phyloP scores from a whole-genome alignment of 208 protist genomes.

The Leishmania gerbilli region DNA sequence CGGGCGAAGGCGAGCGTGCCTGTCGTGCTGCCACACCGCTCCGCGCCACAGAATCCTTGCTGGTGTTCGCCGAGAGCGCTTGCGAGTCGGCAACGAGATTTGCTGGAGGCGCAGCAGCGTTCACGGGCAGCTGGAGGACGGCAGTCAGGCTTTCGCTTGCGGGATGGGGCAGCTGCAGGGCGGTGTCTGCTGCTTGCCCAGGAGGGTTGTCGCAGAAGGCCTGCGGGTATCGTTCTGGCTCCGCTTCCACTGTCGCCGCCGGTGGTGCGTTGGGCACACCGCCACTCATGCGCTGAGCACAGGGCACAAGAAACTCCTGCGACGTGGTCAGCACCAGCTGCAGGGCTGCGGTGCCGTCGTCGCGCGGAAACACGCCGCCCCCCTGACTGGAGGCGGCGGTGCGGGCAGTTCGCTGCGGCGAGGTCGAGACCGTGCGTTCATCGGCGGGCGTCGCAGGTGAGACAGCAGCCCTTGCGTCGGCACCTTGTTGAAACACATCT shows the following conservation, averaged over 20 bases:
- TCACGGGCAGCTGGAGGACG: not conserved
- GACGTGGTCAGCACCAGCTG: constrained; percentile 17
- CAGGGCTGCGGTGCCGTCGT: constrained; percentile 8
- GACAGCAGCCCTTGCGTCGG: not conserved
- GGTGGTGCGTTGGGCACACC: not conserved
- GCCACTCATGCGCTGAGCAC: constrained; percentile 3
- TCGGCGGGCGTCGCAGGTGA: not conserved
- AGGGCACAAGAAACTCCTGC: constrained; percentile 19
- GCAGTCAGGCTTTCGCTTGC: not conserved
- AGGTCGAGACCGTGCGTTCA: not conserved
- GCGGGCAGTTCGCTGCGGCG: not conserved
- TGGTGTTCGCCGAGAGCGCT: not conserved
- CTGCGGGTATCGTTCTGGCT: not conserved
- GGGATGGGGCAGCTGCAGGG: not conserved
- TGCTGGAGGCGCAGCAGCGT: not conserved
- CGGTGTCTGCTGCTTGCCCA: not conserved
- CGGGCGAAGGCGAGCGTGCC: not conserved
- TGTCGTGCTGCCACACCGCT: not conserved
- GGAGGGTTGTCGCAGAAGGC: not conserved
- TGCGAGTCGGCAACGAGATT: not conserved
- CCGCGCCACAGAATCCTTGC: not conserved
- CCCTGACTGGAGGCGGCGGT: not conserved
- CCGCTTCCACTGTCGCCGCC: not conserved
- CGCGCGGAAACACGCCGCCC: not conserved
- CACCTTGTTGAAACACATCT: not conserved